Evolutionary conservation across 116 monocot species (phyloP).

Genomic region (Cymodocea nodosa): DNA sequence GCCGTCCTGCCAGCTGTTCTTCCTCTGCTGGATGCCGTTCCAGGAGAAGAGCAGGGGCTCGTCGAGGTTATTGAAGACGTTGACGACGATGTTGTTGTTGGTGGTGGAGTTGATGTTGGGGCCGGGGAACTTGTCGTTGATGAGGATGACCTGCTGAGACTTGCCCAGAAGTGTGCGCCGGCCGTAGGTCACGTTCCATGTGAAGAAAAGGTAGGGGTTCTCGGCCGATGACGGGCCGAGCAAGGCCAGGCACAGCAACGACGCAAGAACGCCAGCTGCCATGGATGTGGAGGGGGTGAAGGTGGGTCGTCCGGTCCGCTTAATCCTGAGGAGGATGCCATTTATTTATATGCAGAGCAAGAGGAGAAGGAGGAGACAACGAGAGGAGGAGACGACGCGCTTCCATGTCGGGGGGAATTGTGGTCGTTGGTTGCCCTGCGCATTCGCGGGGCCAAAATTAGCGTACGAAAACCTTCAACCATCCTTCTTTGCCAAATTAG

Average conservation of each 20-base stretch:
- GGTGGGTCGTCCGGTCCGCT: too few species aligned
- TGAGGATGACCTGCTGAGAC: conserved; percentile 35
- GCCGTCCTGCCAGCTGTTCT: conserved; percentile 76
- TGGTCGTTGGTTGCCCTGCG: too few species aligned
- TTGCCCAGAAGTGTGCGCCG: conserved; percentile 36
- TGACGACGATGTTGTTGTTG: conserved; percentile 90
- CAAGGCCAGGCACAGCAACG: not conserved
- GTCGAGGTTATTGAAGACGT: conserved; percentile 77
- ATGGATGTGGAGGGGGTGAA: not conserved
- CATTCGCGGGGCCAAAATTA: too few species aligned
- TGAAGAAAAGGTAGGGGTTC: conserved; percentile 49
- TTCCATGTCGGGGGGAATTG: too few species aligned
- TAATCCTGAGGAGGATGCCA: too few species aligned
- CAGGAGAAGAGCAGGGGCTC: conserved; percentile 72
- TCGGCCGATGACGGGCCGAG: conserved; percentile 23
- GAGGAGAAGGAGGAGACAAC: too few species aligned
- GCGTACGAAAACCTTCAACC: too few species aligned
- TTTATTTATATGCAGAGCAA: too few species aligned
- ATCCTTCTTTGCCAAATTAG: too few species aligned
- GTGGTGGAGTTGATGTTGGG: conserved; percentile 61
- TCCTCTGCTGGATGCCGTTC: conserved; percentile 76
- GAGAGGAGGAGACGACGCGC: too few species aligned
- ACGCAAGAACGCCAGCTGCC: not conserved
- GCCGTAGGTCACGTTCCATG: conserved; percentile 51
- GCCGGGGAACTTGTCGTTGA: conserved; percentile 48